phyloP scores from a whole-genome alignment of 148 eudicot species.

The Diospyros lotus region DNA sequence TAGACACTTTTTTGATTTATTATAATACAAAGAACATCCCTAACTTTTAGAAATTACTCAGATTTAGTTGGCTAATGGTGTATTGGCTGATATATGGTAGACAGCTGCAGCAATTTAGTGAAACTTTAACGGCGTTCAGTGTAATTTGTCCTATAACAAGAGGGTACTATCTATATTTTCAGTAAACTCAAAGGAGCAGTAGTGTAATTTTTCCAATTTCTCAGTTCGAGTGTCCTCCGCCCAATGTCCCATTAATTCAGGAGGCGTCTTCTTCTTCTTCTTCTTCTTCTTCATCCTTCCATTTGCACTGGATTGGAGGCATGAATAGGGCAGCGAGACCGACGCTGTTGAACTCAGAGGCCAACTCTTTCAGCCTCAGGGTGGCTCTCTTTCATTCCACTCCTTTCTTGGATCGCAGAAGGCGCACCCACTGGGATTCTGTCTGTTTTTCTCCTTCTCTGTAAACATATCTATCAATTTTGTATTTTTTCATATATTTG shows the following conservation, averaged over 20 bases:
- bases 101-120: too few species aligned
- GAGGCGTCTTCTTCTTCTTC: too few species aligned
- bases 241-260: neutral
- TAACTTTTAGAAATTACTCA: too few species aligned
- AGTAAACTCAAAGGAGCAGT: too few species aligned
- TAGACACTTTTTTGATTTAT: too few species aligned
- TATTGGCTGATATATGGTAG: too few species aligned
- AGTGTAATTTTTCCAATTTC: neutral
- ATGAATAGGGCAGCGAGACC: slow-evolving; percentile 50
- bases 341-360: slow-evolving; percentile 23
- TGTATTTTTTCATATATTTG: neutral
- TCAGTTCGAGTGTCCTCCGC: neutral
- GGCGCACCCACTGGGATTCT: slow-evolving; percentile 54
- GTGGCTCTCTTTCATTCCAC: slow-evolving; percentile 63
- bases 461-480: neutral
- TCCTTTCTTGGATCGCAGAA: slow-evolving; percentile 55
- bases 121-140: too few species aligned
- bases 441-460: slow-evolving; percentile 27
- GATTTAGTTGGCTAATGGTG: too few species aligned
- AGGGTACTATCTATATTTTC: too few species aligned
- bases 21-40: too few species aligned
- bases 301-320: neutral
- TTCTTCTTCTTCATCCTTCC: neutral
- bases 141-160: too few species aligned
- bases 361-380: slow-evolving; percentile 35